Conservation (phyloP, 129 eudicot species). For the Artemisia tridentata region DNA sequence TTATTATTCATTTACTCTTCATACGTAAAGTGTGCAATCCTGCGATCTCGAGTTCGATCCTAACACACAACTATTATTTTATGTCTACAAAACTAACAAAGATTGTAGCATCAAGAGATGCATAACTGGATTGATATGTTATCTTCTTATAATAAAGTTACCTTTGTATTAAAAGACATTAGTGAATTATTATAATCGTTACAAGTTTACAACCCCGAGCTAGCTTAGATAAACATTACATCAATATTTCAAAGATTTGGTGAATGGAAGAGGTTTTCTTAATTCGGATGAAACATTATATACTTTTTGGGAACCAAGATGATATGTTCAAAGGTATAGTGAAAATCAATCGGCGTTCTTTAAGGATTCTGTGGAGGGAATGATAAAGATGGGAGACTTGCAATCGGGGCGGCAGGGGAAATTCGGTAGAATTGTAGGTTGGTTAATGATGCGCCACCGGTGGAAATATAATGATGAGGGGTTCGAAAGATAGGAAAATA, state of each 20-base stretch:
- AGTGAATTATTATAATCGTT: too few relatives aligned
- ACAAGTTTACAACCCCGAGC: too few relatives aligned
- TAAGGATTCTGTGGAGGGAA: conserved; percentile 69
- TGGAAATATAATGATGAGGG: conserved; percentile 23
- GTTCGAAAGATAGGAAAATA: conserved; percentile 20
- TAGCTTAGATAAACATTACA: conserved; percentile 1
- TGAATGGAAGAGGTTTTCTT: conserved; percentile 66
- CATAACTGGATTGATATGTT: not conserved
- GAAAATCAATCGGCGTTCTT: conserved; percentile 46
- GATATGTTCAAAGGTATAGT: conserved; percentile 54
- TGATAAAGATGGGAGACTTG: conserved; percentile 86
- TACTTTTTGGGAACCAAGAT: conserved; percentile 47
- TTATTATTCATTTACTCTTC: too few relatives aligned
- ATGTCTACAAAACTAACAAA: too few relatives aligned
- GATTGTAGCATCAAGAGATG: not conserved
- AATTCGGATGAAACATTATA: conserved; percentile 76
- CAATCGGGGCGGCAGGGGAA: conserved; percentile 80
- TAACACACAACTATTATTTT: too few relatives aligned
- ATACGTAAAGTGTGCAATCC: too few relatives aligned
- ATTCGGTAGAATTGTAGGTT: conserved; percentile 83
- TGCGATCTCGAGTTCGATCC: too few relatives aligned
- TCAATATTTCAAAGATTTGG: conserved; percentile 81
- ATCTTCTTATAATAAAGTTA: not conserved
- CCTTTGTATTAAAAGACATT: too few relatives aligned
- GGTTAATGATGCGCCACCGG: conserved; percentile 41